Evolutionary conservation across 1,284 basidiomycete species (phyloP), one percentile per base, ranked within the genome.

Genomic region (Stereum hirsutum): DNA sequence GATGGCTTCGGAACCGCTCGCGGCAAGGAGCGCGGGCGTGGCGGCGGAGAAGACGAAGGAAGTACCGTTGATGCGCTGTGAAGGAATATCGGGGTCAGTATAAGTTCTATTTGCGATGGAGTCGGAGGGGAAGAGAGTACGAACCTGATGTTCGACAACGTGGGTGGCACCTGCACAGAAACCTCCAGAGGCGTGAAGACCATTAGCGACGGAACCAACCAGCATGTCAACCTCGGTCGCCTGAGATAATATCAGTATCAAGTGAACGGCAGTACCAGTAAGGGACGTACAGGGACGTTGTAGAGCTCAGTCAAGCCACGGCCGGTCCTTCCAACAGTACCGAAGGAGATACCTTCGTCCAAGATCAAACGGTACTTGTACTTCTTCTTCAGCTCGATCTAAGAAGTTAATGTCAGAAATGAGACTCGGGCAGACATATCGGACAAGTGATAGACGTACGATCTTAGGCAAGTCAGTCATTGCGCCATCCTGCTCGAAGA

Each of bases 1-100:
- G 57, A 98, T 88, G 7, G 82, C 89, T 54, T 90, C 83, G 1
- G 88, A 91, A 1, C 83, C 88, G 48, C 87, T 82, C 48, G 91
- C 91, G 12, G 91, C 85, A 39, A 98, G 78, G 42, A 96, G 74
- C 1, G 92, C 81, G 0, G 96, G 96, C 64, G 96, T 81, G 1
- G 95, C 84, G 7, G 96, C 96, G 1, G 95, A 97, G 69, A 93
- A 99, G 46, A 99, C 92, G 55, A 92, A 95, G 0, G 92, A 84
- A 3, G 91, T 83, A 19, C 91, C 93, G 61, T 99, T 99, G 75
- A 98, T 98, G 38, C 94, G 93, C 78, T 96, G 60, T 34, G 30
- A 24, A 14, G 17, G 42, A 30, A 35, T n/a, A n/a, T n/a, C n/a
- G n/a, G n/a, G n/a, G n/a, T n/a, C n/a, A n/a, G n/a, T n/a, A n/a